Conservation (phyloP, 2,329 filamentous ascomycete genomes). For the Fusarium sp. region DNA sequence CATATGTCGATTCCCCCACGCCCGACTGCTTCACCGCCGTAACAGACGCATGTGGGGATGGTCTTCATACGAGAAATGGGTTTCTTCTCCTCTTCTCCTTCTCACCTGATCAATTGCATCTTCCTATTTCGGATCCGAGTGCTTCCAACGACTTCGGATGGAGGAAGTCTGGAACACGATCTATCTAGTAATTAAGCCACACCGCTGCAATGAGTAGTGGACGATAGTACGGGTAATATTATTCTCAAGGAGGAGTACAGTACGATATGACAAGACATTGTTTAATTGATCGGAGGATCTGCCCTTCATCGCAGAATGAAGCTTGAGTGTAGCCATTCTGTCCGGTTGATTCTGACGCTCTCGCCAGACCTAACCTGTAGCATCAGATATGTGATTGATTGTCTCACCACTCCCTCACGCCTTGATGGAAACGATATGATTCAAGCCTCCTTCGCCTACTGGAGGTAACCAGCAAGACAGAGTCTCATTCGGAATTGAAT, state of each 20-base stretch:
- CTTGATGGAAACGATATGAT: background rate
- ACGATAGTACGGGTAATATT: slow-evolving; percentile 1
- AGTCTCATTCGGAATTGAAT: background rate
- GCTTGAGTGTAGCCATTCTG: background rate
- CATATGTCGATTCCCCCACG: slow-evolving; percentile 28
- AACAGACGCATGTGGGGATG: slow-evolving; percentile 22
- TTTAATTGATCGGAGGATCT: background rate
- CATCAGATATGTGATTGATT: background rate
- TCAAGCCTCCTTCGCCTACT: background rate
- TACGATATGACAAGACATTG: background rate
- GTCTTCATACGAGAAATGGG: slow-evolving; percentile 20
- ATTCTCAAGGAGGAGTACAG: background rate
- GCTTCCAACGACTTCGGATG: slow-evolving; percentile 7
- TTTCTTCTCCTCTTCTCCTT: slow-evolving; percentile 12
- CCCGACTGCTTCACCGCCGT: slow-evolving; percentile 34
- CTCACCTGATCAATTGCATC: slow-evolving; percentile 34
- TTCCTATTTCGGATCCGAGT: slow-evolving; percentile 23
- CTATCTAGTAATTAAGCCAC: slow-evolving; percentile 19
- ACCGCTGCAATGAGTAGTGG: slow-evolving; percentile 18
- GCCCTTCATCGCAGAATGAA: background rate
- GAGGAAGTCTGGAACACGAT: slow-evolving; percentile 25
- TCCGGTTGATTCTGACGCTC: background rate
- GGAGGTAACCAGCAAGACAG: background rate
- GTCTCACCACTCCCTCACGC: slow-evolving; percentile 2
- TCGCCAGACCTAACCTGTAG: background rate